These are phyloP conservation scores for Sporothrix luriei DNA, from an alignment of 2,329 filamentous ascomycete species.

Conservation along the genomic window DNA sequence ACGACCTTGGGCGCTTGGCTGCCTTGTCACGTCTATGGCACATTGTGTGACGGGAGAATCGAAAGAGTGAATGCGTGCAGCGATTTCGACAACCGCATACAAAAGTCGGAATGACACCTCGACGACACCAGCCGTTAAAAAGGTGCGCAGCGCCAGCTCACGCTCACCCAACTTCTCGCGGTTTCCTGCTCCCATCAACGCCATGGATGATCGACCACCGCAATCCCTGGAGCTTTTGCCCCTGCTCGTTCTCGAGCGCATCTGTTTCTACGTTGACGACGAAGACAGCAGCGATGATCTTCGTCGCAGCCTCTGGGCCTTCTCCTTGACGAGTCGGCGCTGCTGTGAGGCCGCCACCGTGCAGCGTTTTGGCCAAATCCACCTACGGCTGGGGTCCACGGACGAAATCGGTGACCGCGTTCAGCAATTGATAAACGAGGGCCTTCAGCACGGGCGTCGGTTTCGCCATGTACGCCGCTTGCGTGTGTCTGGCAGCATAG, in stretches of 20 bases:
- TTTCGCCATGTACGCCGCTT: neutral
- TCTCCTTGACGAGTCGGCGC: neutral
- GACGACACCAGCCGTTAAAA: no score
- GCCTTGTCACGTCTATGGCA: no score
- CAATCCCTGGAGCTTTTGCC: neutral
- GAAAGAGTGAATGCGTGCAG: no score
- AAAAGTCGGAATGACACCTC: no score
- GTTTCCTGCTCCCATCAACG: neutral
- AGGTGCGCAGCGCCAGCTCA: no score
- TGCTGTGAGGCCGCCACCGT: neutral
- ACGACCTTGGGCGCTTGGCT: no score
- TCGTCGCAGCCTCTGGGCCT: neutral
- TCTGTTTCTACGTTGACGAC: slow-evolving; percentile 5
- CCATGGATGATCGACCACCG: neutral
- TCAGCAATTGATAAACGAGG: neutral
- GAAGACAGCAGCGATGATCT: neutral
- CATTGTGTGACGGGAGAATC: no score
- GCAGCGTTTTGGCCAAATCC: neutral
- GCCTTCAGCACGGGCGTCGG: neutral
- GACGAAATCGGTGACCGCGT: neutral
- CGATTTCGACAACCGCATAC: no score
- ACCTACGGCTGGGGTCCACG: neutral
- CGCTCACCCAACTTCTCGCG: no score
- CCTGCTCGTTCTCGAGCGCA: neutral
- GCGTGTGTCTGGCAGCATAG: neutral